phyloP scores from a whole-genome alignment of 805 yeast genomes.

The Yarrowia sp. region DNA sequence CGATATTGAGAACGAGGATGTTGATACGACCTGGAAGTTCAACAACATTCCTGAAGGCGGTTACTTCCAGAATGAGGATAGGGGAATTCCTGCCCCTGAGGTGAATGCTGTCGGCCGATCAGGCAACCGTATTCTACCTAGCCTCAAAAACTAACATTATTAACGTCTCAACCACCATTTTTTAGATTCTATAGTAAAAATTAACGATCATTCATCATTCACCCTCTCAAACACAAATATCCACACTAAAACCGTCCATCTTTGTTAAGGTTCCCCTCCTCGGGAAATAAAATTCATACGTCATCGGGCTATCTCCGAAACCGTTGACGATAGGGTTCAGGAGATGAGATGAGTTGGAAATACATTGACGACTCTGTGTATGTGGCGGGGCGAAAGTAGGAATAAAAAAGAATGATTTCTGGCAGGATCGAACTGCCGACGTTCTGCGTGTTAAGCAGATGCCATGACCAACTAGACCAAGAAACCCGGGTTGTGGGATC shows the following conservation, averaged over 20 bases:
- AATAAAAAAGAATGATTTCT: conserved; percentile 13
- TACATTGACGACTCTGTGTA: background rate
- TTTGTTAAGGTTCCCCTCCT: background rate
- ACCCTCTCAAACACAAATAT: too few species aligned
- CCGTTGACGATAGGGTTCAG: background rate
- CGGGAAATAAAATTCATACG: background rate
- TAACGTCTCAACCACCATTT: background rate
- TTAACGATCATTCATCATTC: background rate
- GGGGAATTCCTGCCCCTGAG: conserved; percentile 12
- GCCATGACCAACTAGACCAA: conserved; percentile 99
- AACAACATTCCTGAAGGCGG: background rate
- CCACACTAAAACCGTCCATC: background rate
- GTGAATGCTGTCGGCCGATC: conserved; percentile 18
- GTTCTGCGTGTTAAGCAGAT: conserved; percentile 99
- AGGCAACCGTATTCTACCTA: conserved; percentile 15
- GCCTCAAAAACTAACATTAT: background rate
- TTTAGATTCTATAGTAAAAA: background rate
- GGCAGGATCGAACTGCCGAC: conserved; percentile 99
- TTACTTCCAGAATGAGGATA: background rate
- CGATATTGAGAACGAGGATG: conserved; percentile 22
- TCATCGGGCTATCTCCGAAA: background rate
- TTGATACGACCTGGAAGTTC: conserved; percentile 14
- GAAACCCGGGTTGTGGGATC: background rate
- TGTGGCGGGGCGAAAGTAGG: background rate
- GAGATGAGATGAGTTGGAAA: background rate